Evolutionary conservation across 345 rosid genomes (phyloP).

Genomic region (Citrus maxima): DNA sequence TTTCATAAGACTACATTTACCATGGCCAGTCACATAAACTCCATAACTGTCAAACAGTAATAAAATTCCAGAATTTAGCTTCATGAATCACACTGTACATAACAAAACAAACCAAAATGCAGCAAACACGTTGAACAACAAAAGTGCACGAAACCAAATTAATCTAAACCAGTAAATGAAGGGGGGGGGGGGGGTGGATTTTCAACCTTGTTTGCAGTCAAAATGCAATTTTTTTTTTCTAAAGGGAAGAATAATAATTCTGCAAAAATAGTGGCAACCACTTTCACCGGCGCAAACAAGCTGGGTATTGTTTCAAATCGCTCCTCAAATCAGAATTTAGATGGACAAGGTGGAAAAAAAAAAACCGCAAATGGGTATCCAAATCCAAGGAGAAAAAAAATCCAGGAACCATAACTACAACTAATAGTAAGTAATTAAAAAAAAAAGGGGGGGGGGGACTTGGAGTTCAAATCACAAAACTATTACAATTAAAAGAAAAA

Average conservation of each 20-base stretch:
- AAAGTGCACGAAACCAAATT: background rate
- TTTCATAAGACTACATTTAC: constrained; percentile 38
- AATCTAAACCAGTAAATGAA: background rate
- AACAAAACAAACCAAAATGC: background rate
- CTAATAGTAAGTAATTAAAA: no score
- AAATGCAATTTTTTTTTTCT: no score
- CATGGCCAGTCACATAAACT: constrained; percentile 21
- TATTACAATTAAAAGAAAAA: background rate
- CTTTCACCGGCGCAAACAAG: background rate
- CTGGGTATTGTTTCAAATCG: background rate
- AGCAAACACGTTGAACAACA: background rate
- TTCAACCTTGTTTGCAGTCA: background rate
- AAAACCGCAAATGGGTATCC: background rate
- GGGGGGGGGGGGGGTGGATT: no score
- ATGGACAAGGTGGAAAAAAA: background rate
- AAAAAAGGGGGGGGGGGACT: background rate
- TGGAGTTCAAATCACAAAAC: background rate
- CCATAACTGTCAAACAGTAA: constrained; percentile 5
- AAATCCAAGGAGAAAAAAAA: background rate
- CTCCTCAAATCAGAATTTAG: background rate
- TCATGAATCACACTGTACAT: background rate
- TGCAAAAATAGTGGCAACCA: background rate
- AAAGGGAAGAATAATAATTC: background rate
- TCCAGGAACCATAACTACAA: background rate
- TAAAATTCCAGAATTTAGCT: constrained; percentile 12